phyloP scores from a whole-genome alignment of 2,329 filamentous ascomycete genomes.

The Pyricularia grisea region DNA sequence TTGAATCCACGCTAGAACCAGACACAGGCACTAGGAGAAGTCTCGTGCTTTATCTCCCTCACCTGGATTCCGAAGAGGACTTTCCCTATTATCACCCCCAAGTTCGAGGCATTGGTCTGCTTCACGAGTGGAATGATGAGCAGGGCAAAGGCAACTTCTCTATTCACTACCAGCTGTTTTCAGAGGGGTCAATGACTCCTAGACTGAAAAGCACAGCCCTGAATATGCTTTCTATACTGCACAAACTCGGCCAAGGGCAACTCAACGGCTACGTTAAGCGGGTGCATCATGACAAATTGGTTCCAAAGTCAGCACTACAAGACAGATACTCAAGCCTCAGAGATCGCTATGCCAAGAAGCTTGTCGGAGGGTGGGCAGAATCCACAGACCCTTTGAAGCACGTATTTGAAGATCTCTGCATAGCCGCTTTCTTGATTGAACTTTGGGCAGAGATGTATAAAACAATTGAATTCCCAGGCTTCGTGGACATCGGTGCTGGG shows the following conservation, averaged over 20 bases:
- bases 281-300: conserved; percentile 72
- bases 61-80: conserved; percentile 48
- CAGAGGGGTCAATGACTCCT: conserved; percentile 13
- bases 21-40: conserved; percentile 22
- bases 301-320: conserved; percentile 70
- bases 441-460: conserved; percentile 80
- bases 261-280: conserved; percentile 66
- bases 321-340: conserved; percentile 77
- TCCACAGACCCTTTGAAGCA: conserved; percentile 82
- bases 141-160: conserved; percentile 40
- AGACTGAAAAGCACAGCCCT: conserved; percentile 60
- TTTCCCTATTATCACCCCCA: conserved; percentile 85
- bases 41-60: conserved; percentile 71
- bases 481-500: conserved; percentile 92
- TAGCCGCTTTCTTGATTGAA: conserved; percentile 87
- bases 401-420: conserved; percentile 87
- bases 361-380: conserved; percentile 77
- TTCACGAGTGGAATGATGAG: conserved; percentile 54
- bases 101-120: conserved; percentile 64
- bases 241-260: conserved; percentile 64
- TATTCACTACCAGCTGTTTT: conserved; percentile 50
- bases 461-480: conserved; percentile 60
- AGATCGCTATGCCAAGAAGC: conserved; percentile 58
- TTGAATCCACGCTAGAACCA: conserved; percentile 8
- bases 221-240: conserved; percentile 56